Conservation (phyloP, 306 rosid genomes). For the Mucuna pruriens region DNA sequence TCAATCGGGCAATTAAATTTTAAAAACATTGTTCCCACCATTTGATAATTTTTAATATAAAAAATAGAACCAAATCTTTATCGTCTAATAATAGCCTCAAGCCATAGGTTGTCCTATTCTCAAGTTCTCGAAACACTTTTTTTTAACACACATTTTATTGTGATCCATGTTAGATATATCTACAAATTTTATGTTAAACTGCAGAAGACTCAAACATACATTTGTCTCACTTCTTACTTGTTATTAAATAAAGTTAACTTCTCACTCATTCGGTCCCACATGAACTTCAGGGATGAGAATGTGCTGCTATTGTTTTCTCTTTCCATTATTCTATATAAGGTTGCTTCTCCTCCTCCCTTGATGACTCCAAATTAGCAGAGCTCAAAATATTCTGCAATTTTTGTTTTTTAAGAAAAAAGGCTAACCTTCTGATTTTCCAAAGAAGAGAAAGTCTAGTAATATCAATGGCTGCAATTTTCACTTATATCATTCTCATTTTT, state of each 20-base stretch:
- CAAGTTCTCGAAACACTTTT: not conserved
- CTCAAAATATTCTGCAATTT: slow-evolving; percentile 24
- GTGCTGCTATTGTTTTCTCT: not conserved
- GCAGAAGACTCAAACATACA: not conserved
- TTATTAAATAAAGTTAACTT: not conserved
- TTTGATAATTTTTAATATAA: not conserved
- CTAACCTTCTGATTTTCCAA: slow-evolving; percentile 33
- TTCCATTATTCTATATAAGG: slow-evolving; percentile 39
- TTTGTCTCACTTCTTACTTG: not conserved
- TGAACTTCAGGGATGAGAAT: not conserved
- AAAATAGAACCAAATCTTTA: not conserved
- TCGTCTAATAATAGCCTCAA: not conserved
- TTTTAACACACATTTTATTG: not conserved
- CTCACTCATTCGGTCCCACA: not conserved
- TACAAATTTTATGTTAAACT: not conserved
- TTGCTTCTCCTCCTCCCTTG: slow-evolving; percentile 4
- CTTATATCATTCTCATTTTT: slow-evolving; percentile 48
- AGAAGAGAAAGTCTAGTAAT: not conserved
- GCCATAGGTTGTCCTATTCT: not conserved
- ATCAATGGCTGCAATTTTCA: slow-evolving; percentile 49
- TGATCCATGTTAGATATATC: not conserved
- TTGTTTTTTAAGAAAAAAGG: not conserved
- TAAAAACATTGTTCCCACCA: not conserved
- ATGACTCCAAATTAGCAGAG: slow-evolving; percentile 17
- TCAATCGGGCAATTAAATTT: not conserved